These are phyloP conservation scores for Phytophthora litchii DNA, from an alignment of 352 stramenopile species.

Conservation along the genomic window DNA sequence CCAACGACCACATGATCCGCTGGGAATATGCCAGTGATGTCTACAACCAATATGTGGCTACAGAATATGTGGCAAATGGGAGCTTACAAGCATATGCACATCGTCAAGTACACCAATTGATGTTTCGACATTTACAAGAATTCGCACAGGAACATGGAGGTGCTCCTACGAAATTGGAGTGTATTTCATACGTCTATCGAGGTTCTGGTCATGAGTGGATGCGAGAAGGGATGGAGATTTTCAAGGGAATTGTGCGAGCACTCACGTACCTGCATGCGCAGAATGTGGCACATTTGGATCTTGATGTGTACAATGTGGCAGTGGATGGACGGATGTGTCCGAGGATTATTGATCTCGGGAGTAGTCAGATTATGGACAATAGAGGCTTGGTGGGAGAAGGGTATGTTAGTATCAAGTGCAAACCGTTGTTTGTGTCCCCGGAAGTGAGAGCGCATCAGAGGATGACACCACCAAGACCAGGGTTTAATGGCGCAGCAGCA, in stretches of 20 bases:
- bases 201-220: slow-evolving; percentile 80
- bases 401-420: slow-evolving; percentile 84
- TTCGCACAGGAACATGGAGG: slow-evolving; percentile 66
- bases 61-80: slow-evolving; percentile 82
- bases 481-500: slow-evolving; percentile 73
- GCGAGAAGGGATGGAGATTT: slow-evolving; percentile 68
- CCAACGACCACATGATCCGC: slow-evolving; percentile 75
- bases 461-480: slow-evolving; percentile 56
- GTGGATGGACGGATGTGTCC: slow-evolving; percentile 59
- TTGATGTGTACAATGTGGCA: slow-evolving; percentile 88
- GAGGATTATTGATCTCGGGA: slow-evolving; percentile 84
- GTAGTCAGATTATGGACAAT: slow-evolving; percentile 80
- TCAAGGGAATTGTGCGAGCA: slow-evolving; percentile 65
- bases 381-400: slow-evolving; percentile 58
- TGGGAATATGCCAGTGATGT: slow-evolving; percentile 77
- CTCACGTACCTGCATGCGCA: slow-evolving; percentile 85
- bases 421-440: slow-evolving; percentile 76
- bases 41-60: slow-evolving; percentile 85
- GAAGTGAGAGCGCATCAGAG: slow-evolving; percentile 73
- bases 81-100: slow-evolving; percentile 78
- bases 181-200: slow-evolving; percentile 80
- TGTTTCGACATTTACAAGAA: slow-evolving; percentile 73
- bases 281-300: slow-evolving; percentile 76
- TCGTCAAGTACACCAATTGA: slow-evolving; percentile 68
- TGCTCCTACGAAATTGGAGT: slow-evolving; percentile 77